A percentile compares a stretch with the other conserved stretches of the same genome.
These are phyloP conservation scores for Lophiotrema nucula DNA, from an alignment of 495 filamentous ascomycete species.

Conservation along the genomic window DNA sequence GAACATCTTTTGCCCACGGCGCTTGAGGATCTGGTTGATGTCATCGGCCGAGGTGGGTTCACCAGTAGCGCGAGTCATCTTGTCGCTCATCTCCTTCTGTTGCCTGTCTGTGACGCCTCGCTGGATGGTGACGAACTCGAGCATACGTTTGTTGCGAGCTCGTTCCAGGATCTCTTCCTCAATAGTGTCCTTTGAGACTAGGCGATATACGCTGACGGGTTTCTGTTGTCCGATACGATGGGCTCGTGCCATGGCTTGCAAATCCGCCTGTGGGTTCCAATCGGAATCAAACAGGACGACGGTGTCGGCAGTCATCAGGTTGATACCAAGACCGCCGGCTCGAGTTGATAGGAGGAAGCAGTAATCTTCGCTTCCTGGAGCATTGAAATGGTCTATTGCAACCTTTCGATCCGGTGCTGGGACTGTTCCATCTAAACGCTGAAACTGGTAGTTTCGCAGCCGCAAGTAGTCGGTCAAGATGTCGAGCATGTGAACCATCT, in stretches of 20 bases:
- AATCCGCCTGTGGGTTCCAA: slow-evolving; percentile 98
- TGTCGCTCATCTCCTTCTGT: slow-evolving; percentile 67
- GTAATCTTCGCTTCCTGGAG: slow-evolving; percentile 88
- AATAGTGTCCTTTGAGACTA: slow-evolving; percentile 96
- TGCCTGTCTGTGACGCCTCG: slow-evolving; percentile 91
- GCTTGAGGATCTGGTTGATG: slow-evolving; percentile 89
- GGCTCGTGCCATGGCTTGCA: slow-evolving; percentile 97
- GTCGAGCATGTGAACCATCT: slow-evolving; percentile 99
- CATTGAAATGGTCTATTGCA: slow-evolving; percentile 98
- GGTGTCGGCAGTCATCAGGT: slow-evolving; percentile 97
- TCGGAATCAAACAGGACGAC: slow-evolving; percentile 98
- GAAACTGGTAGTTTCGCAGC: slow-evolving; percentile 83
- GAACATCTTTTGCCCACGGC: slow-evolving; percentile 94
- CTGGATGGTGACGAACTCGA: slow-evolving; percentile 98
- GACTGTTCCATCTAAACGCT: slow-evolving; percentile 93
- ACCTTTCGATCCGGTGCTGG: slow-evolving; percentile 76
- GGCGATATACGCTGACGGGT: slow-evolving; percentile 89
- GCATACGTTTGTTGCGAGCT: slow-evolving; percentile 93
- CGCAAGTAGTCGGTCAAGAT: slow-evolving; percentile 91
- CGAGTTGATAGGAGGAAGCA: slow-evolving; percentile 94
- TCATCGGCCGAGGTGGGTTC: slow-evolving; percentile 87
- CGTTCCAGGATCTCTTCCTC: slow-evolving; percentile 96
- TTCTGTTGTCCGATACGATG: slow-evolving; percentile 96
- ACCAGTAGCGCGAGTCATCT: slow-evolving; percentile 56
- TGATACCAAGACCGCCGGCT: slow-evolving; percentile 95